Conservation (phyloP, 768 basidiomycete species). For the Rhodotorula diobovata region DNA sequence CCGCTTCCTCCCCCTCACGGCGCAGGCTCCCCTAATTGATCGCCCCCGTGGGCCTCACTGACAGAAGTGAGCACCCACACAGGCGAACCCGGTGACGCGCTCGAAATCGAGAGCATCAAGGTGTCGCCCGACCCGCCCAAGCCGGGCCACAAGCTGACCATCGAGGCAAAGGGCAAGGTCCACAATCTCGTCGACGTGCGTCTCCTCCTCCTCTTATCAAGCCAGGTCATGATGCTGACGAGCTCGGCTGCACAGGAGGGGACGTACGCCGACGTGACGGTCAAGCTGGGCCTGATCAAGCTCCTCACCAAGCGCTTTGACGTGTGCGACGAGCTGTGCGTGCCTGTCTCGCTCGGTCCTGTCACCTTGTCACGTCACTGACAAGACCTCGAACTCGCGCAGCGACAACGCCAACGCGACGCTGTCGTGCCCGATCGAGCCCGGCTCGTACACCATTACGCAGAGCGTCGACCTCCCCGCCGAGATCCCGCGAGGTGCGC, state of each 20-base stretch:
- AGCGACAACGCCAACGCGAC: conserved; percentile 70
- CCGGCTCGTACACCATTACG: conserved; percentile 64
- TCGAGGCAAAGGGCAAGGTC: conserved; percentile 66
- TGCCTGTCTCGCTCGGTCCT: conserved; percentile 30
- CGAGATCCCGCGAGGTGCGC: conserved; percentile 74
- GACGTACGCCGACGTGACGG: conserved; percentile 78
- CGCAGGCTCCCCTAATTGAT: not conserved
- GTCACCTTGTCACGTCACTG: not conserved
- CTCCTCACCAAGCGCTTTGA: conserved; percentile 78
- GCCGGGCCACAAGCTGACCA: conserved; percentile 82
- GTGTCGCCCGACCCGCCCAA: conserved; percentile 73
- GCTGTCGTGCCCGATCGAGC: conserved; percentile 76
- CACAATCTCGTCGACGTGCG: conserved; percentile 62
- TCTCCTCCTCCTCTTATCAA: not conserved
- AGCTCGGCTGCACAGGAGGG: conserved; percentile 61
- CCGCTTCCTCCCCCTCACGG: too few relatives aligned
- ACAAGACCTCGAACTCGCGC: conserved; percentile 2
- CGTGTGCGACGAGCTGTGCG: conserved; percentile 90
- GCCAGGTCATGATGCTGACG: not conserved
- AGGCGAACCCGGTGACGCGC: conserved; percentile 30
- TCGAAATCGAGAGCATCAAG: conserved; percentile 39
- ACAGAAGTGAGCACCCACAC: not conserved
- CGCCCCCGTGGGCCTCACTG: too few relatives aligned
- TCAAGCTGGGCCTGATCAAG: conserved; percentile 91
- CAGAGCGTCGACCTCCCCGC: conserved; percentile 83